A percentile compares a stretch with the other conserved stretches of the same genome.
Conservation (phyloP, 2,329 filamentous ascomycete genomes). For the Ophiostoma triangulosporum region DNA sequence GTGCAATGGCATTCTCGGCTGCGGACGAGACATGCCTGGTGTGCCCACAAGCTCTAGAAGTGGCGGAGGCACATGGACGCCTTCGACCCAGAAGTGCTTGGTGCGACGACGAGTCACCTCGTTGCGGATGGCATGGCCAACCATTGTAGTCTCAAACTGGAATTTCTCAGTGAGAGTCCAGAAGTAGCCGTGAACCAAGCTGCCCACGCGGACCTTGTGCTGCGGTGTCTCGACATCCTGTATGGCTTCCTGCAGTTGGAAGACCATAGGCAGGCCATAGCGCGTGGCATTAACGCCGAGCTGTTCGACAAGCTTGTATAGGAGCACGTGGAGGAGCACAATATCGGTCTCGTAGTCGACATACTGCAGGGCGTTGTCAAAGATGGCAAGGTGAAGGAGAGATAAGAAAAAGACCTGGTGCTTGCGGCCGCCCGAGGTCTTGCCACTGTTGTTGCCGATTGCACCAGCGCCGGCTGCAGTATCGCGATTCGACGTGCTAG, state of each 20-base stretch:
- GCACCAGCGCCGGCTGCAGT: slow-evolving; percentile 48
- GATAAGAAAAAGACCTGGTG: slow-evolving; percentile 62
- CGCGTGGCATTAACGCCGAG: slow-evolving; percentile 72
- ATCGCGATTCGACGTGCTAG: slow-evolving; percentile 41
- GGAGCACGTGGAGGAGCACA: slow-evolving; percentile 60
- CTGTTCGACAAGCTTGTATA: slow-evolving; percentile 58
- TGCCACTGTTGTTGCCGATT: slow-evolving; percentile 20
- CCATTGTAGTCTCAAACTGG: slow-evolving; percentile 54
- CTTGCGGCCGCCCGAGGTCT: slow-evolving; percentile 22
- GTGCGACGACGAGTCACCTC: slow-evolving; percentile 64
- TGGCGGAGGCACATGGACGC: slow-evolving; percentile 56
- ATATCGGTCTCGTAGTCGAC: slow-evolving; percentile 62
- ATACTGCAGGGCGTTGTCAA: slow-evolving; percentile 69
- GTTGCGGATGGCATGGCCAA: slow-evolving; percentile 57
- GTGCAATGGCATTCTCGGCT: slow-evolving; percentile 33
- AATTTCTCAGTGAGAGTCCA: slow-evolving; percentile 69
- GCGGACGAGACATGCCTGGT: slow-evolving; percentile 31
- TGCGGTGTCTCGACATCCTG: slow-evolving; percentile 49
- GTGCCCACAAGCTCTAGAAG: slow-evolving; percentile 47
- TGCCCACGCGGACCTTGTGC: slow-evolving; percentile 67
- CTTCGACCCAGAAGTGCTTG: slow-evolving; percentile 67
- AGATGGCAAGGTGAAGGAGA: slow-evolving; percentile 74
- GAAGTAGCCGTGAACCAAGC: slow-evolving; percentile 79
- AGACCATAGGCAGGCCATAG: slow-evolving; percentile 75
- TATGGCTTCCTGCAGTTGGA: slow-evolving; percentile 77